Conservation (phyloP, 768 basidiomycete genomes). For the Asterophora lycoperdoides region DNA sequence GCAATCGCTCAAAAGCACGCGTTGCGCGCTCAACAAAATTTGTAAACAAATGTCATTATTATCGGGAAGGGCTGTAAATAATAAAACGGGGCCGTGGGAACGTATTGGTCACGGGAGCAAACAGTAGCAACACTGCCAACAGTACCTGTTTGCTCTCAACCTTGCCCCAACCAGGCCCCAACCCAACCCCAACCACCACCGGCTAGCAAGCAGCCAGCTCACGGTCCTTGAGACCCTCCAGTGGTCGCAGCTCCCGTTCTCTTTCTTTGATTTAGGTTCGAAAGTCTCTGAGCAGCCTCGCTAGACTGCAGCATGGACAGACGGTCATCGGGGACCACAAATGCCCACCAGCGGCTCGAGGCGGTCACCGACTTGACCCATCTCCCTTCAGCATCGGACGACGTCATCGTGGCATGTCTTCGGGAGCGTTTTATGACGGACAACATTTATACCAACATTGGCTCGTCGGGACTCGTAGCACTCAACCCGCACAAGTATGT, state of each 20-base stretch:
- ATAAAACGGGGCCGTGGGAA: conserved; percentile 11
- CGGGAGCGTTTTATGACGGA: conserved; percentile 86
- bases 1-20: too few relatives aligned
- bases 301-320: conserved; percentile 25
- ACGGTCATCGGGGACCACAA: conserved; percentile 34
- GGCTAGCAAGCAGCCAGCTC: not conserved
- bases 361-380: conserved; percentile 64
- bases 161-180: too few relatives aligned
- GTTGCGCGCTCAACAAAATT: too few relatives aligned
- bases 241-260: conserved; percentile 6
- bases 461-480: conserved; percentile 71
- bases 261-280: not conserved
- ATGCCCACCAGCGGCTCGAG: conserved; percentile 67
- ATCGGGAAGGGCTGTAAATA: not conserved
- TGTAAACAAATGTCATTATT: too few relatives aligned
- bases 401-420: conserved; percentile 78
- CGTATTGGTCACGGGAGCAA: conserved; percentile 14
- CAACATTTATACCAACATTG: conserved; percentile 72
- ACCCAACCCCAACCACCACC: not conserved
- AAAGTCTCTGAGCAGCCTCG: conserved; percentile 5
- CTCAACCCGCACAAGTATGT: conserved; percentile 95
- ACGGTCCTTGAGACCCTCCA: conserved; percentile 3
- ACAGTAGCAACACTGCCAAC: not conserved
- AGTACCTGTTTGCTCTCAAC: conserved; percentile 5
- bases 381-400: conserved; percentile 70